These are phyloP conservation scores for Xylariales sp. DNA, from an alignment of 2,329 filamentous ascomycete genomes.

Conservation along the genomic window DNA sequence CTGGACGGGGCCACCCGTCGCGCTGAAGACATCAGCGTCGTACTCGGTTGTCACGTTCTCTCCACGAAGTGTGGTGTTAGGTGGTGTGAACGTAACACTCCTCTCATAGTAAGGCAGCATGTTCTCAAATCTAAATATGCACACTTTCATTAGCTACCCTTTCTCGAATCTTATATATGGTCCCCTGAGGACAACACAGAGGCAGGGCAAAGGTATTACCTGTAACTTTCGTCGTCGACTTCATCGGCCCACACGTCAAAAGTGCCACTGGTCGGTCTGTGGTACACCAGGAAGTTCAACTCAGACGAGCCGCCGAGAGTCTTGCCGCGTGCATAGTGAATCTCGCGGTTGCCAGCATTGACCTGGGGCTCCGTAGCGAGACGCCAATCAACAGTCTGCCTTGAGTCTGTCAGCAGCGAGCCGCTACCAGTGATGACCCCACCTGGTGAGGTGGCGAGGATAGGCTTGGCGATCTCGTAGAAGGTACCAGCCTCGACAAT, in stretches of 20 bases:
- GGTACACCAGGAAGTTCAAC: conserved; percentile 26
- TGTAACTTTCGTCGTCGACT: conserved; percentile 18
- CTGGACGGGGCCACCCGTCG: background rate
- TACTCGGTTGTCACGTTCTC: conserved; percentile 20
- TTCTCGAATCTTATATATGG: no score
- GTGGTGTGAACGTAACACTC: conserved; percentile 23
- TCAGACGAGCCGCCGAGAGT: conserved; percentile 24
- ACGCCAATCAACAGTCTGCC: conserved; percentile 17
- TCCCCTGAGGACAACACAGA: no score
- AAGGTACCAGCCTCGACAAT: conserved; percentile 33
- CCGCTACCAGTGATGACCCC: conserved; percentile 16
- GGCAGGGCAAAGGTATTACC: no score
- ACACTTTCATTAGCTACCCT: no score
- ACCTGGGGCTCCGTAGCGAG: conserved; percentile 17
- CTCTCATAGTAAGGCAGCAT: conserved; percentile 28
- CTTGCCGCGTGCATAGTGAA: conserved; percentile 24
- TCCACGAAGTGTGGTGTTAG: conserved; percentile 12
- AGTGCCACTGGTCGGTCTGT: conserved; percentile 18
- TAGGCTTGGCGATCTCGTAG: conserved; percentile 23
- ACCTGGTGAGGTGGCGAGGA: conserved; percentile 7
- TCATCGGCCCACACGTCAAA: conserved; percentile 21
- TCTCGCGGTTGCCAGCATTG: conserved; percentile 8
- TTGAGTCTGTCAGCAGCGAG: conserved; percentile 6
- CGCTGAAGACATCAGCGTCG: background rate
- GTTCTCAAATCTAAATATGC: conserved; percentile 19